These are phyloP conservation scores for Boletus sp. DNA, from an alignment of 768 basidiomycete species.

Conservation along the genomic window DNA sequence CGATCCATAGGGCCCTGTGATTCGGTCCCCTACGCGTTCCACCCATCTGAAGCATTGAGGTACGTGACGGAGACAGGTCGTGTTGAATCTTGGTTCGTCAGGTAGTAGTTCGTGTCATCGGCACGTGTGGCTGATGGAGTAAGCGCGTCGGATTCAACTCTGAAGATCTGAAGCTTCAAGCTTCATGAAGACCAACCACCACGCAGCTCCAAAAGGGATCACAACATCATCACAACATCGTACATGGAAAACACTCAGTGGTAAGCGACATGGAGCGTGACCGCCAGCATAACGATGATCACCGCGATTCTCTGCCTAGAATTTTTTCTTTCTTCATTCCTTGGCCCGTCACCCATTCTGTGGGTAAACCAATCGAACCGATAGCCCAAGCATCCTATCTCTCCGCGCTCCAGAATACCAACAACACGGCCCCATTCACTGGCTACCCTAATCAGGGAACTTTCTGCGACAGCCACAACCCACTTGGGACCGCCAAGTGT, in stretches of 20 bases:
- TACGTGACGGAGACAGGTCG: too few relatives aligned
- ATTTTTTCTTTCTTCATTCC: constrained; percentile 43
- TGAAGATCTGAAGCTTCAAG: too few relatives aligned
- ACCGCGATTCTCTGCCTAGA: constrained; percentile 32
- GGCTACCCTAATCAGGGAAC: constrained; percentile 47
- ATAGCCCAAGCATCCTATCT: constrained; percentile 34
- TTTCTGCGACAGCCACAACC: constrained; percentile 45
- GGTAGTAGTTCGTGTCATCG: too few relatives aligned
- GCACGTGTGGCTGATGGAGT: too few relatives aligned
- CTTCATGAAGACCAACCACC: too few relatives aligned
- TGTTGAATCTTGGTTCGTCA: too few relatives aligned
- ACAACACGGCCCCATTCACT: constrained; percentile 47
- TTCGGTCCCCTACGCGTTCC: too few relatives aligned
- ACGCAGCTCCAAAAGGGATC: too few relatives aligned
- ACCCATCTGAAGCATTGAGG: too few relatives aligned
- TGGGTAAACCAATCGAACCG: constrained; percentile 60
- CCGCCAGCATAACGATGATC: constrained; percentile 8
- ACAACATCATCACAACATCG: too few relatives aligned
- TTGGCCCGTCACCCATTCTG: constrained; percentile 37
- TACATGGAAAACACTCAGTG: neutral
- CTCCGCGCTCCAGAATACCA: constrained; percentile 43
- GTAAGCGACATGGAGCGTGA: neutral
- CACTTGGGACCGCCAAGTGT: constrained; percentile 35
- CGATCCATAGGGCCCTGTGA: neutral
- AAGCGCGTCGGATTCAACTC: too few relatives aligned